These are phyloP conservation scores for Cylindrodendrum hubeiense DNA, from an alignment of 2,329 filamentous ascomycete genomes.

Conservation along the genomic window DNA sequence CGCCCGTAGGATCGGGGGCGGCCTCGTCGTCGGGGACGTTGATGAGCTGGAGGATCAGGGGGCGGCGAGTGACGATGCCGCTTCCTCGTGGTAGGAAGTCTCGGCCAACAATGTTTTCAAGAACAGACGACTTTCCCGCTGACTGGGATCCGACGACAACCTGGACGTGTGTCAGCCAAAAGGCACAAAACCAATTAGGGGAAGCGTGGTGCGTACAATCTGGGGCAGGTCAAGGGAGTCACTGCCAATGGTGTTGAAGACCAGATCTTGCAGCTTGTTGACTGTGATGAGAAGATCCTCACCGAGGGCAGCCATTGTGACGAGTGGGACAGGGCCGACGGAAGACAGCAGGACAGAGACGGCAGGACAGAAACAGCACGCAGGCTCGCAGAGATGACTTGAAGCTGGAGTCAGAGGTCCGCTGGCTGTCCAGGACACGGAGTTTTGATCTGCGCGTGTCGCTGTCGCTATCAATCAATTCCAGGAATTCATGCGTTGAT, in stretches of 20 bases:
- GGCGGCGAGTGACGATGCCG: slow-evolving; percentile 94
- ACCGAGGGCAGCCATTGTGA: slow-evolving; percentile 88
- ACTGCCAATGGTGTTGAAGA: slow-evolving; percentile 99
- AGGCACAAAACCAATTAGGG: slow-evolving; percentile 27
- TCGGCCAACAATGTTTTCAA: slow-evolving; percentile 98
- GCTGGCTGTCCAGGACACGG: slow-evolving; percentile 33
- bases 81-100: slow-evolving; percentile 97
- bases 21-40: slow-evolving; percentile 86
- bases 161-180: slow-evolving; percentile 60
- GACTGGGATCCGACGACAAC: slow-evolving; percentile 99
- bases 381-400: slow-evolving; percentile 28
- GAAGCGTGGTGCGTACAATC: slow-evolving; percentile 76
- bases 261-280: slow-evolving; percentile 98
- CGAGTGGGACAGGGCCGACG: slow-evolving; percentile 24
- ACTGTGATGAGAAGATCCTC: slow-evolving; percentile 96
- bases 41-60: slow-evolving; percentile 97
- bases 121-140: slow-evolving; percentile 96
- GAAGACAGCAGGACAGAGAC: slow-evolving; percentile 24
- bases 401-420: slow-evolving; percentile 36
- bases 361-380: slow-evolving; percentile 26
- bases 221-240: slow-evolving; percentile 97
- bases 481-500: slow-evolving; percentile 45
- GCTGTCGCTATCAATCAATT: slow-evolving; percentile 43
- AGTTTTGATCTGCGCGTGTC: slow-evolving; percentile 43
- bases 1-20: slow-evolving; percentile 72